These are phyloP conservation scores for Candida sanyaensis DNA, from an alignment of 1,139 yeast genomes.

Conservation along the genomic window DNA sequence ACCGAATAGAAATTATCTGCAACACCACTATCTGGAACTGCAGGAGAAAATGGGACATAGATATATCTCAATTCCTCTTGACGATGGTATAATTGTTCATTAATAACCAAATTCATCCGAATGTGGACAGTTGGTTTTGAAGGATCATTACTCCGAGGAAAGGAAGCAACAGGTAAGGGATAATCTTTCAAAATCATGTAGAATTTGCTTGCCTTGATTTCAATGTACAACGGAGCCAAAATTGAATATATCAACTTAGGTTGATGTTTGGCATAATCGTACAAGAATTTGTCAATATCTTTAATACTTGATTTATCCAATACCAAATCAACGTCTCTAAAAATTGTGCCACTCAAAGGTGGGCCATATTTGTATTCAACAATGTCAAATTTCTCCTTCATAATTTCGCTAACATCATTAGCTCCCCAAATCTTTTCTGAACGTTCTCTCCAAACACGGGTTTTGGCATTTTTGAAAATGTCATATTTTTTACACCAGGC, in stretches of 20 bases:
- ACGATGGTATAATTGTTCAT: conserved; percentile 38
- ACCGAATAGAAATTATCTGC: conserved; percentile 44
- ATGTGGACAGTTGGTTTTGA: conserved; percentile 31
- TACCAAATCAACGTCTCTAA: conserved; percentile 32
- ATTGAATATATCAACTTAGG: conserved; percentile 44
- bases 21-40: conserved; percentile 24
- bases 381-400: conserved; percentile 37
- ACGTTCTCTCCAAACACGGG: conserved; percentile 28
- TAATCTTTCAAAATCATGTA: conserved; percentile 40
- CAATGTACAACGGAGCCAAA: conserved; percentile 35
- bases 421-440: conserved; percentile 36
- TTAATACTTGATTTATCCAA: conserved; percentile 30
- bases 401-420: conserved; percentile 31
- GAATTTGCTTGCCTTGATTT: conserved; percentile 32
- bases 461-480: conserved; percentile 26
- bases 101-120: conserved; percentile 41
- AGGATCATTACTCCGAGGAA: conserved; percentile 34
- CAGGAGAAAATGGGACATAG: conserved; percentile 49
- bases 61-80: conserved; percentile 47
- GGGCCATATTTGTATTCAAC: conserved; percentile 39
- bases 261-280: conserved; percentile 40
- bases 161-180: conserved; percentile 43
- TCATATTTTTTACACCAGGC: conserved; percentile 64
- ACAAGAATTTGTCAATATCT: conserved; percentile 39
- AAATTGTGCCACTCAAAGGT: conserved; percentile 32